Evolutionary conservation across 371 early-diverging fungal species (phyloP).

Genomic region (Lichtheimia ornata): DNA sequence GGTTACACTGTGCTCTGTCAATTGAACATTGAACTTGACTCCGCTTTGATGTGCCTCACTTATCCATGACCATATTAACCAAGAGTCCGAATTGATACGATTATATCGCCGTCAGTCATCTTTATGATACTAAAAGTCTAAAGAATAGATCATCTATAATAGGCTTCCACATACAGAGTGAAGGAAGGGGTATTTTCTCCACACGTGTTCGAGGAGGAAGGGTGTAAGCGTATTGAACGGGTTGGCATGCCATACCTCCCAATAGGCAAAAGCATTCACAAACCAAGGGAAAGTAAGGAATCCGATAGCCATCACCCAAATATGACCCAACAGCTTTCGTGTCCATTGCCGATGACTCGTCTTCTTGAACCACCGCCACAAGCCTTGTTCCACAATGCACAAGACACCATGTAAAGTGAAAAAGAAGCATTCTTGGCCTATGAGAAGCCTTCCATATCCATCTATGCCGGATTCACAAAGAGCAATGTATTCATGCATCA

Average conservation of each 20-base stretch:
- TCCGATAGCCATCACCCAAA: constrained; percentile 25
- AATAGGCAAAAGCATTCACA: constrained; percentile 30
- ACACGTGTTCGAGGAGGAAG: constrained; percentile 15
- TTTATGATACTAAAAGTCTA: neutral
- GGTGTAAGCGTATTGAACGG: constrained; percentile 14
- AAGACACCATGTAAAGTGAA: constrained; percentile 30
- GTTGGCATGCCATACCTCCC: constrained; percentile 19
- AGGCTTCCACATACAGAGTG: constrained; percentile 13
- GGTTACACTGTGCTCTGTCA: too few species aligned
- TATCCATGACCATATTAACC: too few species aligned
- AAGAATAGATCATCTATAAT: constrained; percentile 1
- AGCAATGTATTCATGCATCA: constrained; percentile 32
- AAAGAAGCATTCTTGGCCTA: constrained; percentile 32
- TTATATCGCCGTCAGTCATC: neutral
- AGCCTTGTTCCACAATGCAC: constrained; percentile 14
- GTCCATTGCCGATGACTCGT: neutral
- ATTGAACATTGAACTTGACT: too few species aligned
- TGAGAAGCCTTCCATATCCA: constrained; percentile 16
- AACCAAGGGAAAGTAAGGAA: constrained; percentile 26
- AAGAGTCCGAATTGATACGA: too few species aligned
- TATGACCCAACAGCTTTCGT: constrained; percentile 7
- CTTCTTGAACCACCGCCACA: neutral
- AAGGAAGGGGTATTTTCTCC: constrained; percentile 13
- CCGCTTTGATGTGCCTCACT: too few species aligned
- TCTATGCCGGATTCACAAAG: constrained; percentile 27